Evolutionary conservation across 768 basidiomycete genomes (phyloP).

Genomic region (Hygrocybe punicea): DNA sequence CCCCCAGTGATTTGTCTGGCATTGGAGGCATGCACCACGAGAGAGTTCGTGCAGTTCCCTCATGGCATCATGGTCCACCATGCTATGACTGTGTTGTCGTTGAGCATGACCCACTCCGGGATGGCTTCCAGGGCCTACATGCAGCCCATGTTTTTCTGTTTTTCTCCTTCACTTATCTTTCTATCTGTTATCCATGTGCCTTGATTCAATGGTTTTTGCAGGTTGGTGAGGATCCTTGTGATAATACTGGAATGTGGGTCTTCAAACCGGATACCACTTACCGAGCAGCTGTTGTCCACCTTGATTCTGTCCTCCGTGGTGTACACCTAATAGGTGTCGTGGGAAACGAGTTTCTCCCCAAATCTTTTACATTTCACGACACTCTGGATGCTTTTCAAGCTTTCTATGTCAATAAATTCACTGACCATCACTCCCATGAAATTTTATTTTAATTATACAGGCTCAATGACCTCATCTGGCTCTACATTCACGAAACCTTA

Average conservation of each 20-base stretch:
- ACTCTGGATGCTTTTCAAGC: constrained; percentile 23
- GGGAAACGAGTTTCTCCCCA: constrained; percentile 19
- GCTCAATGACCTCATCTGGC: no score
- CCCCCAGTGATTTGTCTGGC: constrained; percentile 27
- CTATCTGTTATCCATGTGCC: constrained; percentile 20
- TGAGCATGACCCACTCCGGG: constrained; percentile 8
- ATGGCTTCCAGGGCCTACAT: constrained; percentile 20
- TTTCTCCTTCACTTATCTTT: constrained; percentile 20
- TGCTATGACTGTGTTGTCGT: constrained; percentile 23
- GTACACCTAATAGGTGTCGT: constrained; percentile 22
- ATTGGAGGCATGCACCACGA: constrained; percentile 28
- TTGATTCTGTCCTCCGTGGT: constrained; percentile 25
- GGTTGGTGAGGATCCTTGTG: constrained; percentile 15
- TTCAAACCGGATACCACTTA: constrained; percentile 13
- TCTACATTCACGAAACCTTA: no score
- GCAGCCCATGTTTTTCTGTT: constrained; percentile 22
- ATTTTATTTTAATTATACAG: constrained; percentile 6
- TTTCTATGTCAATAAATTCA: constrained; percentile 10
- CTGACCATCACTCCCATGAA: constrained; percentile 32
- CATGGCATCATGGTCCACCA: constrained; percentile 19
- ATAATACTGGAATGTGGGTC: constrained; percentile 24
- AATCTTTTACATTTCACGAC: constrained; percentile 17
- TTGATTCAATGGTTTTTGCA: constrained; percentile 26
- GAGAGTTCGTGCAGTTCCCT: constrained; percentile 18
- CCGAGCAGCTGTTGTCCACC: constrained; percentile 8